phyloP scores from a whole-genome alignment of 441 rosid genomes.

The Adansonia madagascariensis region DNA sequence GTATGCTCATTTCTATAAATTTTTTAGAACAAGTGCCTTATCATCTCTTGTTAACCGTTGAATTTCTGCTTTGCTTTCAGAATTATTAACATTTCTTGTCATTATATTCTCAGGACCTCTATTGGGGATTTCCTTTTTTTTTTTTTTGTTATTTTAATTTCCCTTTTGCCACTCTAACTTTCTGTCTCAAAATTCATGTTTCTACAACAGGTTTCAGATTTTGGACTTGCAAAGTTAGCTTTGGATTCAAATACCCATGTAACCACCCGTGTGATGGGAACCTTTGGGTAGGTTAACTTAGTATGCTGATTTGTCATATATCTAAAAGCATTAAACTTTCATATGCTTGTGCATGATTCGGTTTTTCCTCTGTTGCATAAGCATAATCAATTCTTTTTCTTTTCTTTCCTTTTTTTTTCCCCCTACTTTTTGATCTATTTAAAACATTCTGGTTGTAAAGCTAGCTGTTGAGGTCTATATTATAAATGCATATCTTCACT shows the following conservation, averaged over 20 bases:
- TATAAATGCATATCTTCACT: too few species aligned
- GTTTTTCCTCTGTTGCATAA: neutral
- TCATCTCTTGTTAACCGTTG: neutral
- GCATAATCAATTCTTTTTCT: neutral
- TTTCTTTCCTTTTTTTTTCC: too few species aligned
- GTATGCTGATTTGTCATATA: neutral
- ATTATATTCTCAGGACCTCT: constrained; percentile 19
- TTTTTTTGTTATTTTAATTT: neutral
- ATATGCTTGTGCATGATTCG: too few species aligned
- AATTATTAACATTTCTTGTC: neutral
- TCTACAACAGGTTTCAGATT: constrained; percentile 76
- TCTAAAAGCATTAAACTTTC: neutral
- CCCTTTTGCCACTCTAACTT: constrained; percentile 15
- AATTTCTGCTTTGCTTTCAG: constrained; percentile 19
- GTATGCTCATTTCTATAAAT: constrained; percentile 44
- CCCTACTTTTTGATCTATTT: too few species aligned
- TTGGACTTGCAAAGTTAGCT: constrained; percentile 90
- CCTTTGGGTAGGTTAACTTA: constrained; percentile 69
- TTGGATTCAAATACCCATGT: constrained; percentile 84
- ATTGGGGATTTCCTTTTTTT: neutral
- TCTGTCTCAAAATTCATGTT: constrained; percentile 3
- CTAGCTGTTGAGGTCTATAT: neutral
- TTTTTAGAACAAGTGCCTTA: neutral
- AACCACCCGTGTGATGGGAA: constrained; percentile 94
- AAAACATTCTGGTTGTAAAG: neutral